Percentiles rank a stretch among this genome's conserved stretches.
phyloP scores from a whole-genome alignment of 2,329 filamentous ascomycete genomes.

The Colletotrichum ledebouriae region DNA sequence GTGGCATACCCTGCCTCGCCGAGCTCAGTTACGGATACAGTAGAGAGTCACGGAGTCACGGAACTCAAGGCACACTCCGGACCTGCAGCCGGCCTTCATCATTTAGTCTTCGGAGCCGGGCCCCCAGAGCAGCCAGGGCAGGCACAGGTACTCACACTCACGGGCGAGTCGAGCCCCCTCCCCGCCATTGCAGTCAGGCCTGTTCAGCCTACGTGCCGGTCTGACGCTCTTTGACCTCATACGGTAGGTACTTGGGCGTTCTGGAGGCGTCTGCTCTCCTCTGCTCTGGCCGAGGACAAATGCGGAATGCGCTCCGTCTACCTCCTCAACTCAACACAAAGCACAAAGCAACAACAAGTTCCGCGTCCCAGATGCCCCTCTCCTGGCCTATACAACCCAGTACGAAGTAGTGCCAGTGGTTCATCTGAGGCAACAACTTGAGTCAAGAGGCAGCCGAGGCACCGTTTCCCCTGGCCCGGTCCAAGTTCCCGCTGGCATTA shows the following conservation, averaged over 20 bases:
- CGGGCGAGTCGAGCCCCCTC: too few relatives aligned
- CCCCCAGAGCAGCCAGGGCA: slow-evolving; percentile 6
- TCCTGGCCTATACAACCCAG: too few relatives aligned
- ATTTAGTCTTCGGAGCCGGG: slow-evolving; percentile 25
- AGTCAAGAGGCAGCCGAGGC: slow-evolving; percentile 26
- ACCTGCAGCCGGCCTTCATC: slow-evolving; percentile 19
- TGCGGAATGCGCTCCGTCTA: slow-evolving; percentile 38
- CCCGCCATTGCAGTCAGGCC: too few relatives aligned
- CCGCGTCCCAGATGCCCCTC: too few relatives aligned
- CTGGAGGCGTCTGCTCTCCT: too few relatives aligned
- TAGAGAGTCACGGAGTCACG: slow-evolving; percentile 11
- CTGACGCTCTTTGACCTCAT: too few relatives aligned
- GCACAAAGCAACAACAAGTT: neutral
- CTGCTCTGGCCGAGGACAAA: slow-evolving; percentile 13
- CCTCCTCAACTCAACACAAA: neutral
- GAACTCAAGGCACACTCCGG: slow-evolving; percentile 9
- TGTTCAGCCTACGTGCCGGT: too few relatives aligned
- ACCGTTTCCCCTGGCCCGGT: slow-evolving; percentile 17
- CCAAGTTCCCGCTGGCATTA: slow-evolving; percentile 13
- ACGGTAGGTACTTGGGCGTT: too few relatives aligned
- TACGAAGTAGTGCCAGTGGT: neutral
- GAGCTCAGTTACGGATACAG: neutral
- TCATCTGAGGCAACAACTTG: slow-evolving; percentile 21
- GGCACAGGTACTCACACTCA: neutral
- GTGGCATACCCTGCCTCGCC: slow-evolving; percentile 17